Percentiles rank a stretch among this genome's conserved stretches.
These are phyloP conservation scores for Solanum microdontum DNA, from an alignment of 257 asterid species.

Conservation along the genomic window DNA sequence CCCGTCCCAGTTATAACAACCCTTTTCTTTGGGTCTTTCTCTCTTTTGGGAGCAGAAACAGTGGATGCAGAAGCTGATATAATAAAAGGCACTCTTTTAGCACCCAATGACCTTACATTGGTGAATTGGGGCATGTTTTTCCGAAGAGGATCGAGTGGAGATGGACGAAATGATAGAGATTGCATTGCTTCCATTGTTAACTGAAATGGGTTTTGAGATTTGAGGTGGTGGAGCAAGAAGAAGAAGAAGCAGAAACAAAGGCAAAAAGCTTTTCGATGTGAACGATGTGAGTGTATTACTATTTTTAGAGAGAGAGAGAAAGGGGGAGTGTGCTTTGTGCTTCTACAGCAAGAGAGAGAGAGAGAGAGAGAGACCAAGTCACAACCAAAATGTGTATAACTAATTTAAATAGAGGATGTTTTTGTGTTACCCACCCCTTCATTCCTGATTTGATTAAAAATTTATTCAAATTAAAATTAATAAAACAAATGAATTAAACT, in stretches of 20 bases:
- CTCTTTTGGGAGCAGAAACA: constrained; percentile 37
- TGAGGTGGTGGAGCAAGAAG: neutral
- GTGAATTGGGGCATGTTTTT: neutral
- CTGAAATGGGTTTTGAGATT: neutral
- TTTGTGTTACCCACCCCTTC: neutral
- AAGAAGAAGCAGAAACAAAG: neutral
- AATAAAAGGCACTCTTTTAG: constrained; percentile 4
- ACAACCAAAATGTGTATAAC: neutral
- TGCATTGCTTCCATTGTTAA: constrained; percentile 19
- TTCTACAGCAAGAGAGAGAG: too few relatives aligned
- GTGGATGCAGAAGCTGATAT: constrained; percentile 19
- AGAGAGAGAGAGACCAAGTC: neutral
- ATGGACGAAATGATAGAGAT: constrained; percentile 18
- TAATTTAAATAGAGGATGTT: neutral
- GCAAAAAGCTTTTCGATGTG: constrained; percentile 8
- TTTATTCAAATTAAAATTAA: neutral
- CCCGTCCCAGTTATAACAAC: constrained; percentile 54
- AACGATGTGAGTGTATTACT: neutral
- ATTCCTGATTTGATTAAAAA: neutral
- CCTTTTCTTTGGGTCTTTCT: constrained; percentile 46
- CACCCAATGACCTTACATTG: neutral
- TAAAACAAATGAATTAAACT: too few relatives aligned
- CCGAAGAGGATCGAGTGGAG: constrained; percentile 37
- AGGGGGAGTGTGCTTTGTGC: neutral
- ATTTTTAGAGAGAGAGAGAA: neutral